A percentile compares a stretch with the other conserved stretches of the same genome.
Evolutionary conservation across 768 basidiomycete species (phyloP).

Genomic region (Bullera alba): DNA sequence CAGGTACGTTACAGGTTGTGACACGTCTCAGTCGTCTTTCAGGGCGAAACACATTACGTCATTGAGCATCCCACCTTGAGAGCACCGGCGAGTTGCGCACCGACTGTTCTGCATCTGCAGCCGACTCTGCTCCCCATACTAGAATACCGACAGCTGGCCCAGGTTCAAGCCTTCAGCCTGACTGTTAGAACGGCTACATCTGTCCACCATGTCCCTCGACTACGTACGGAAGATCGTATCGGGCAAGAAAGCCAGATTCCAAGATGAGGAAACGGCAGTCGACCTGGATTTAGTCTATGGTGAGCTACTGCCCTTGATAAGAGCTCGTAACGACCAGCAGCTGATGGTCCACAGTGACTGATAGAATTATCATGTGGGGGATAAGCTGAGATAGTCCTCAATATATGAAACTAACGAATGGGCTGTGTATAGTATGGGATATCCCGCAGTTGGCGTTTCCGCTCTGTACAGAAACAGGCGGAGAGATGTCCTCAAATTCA

Average conservation of each 20-base stretch:
- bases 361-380: slow-evolving; percentile 53
- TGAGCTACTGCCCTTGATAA: slow-evolving; percentile 1
- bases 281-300: slow-evolving; percentile 54
- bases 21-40: too few species aligned
- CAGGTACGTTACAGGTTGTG: too few species aligned
- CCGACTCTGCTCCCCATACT: too few species aligned
- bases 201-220: slow-evolving; percentile 45
- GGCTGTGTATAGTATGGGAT: slow-evolving; percentile 52
- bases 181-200: too few species aligned
- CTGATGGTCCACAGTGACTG: slow-evolving; percentile 65
- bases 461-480: slow-evolving; percentile 71
- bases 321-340: not conserved
- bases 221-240: slow-evolving; percentile 68
- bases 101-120: too few species aligned
- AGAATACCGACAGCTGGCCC: too few species aligned
- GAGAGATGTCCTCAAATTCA: slow-evolving; percentile 67
- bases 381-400: slow-evolving; percentile 47
- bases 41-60: too few species aligned
- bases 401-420: slow-evolving; percentile 39
- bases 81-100: too few species aligned
- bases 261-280: slow-evolving; percentile 59
- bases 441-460: slow-evolving; percentile 72
- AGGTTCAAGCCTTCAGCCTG: too few species aligned
- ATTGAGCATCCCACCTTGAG: too few species aligned
- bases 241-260: slow-evolving; percentile 72